A percentile compares a stretch with the other conserved stretches of the same genome.
phyloP scores from a whole-genome alignment of 441 rosid species.

The Euphorbia schlechtendalii region DNA sequence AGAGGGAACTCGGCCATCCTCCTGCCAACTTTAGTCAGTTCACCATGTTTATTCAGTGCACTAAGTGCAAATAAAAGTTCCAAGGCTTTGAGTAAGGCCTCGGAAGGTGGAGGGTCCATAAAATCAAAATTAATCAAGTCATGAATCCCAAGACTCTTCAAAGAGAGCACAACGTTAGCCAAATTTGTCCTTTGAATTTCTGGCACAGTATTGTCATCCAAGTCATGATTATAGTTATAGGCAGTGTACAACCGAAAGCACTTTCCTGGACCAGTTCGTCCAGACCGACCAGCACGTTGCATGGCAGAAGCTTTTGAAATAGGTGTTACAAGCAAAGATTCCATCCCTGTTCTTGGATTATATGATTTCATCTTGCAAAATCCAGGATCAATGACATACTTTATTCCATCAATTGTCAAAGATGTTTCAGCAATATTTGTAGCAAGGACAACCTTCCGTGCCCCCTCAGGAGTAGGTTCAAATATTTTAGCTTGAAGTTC shows the following conservation, averaged over 20 bases:
- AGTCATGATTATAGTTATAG: slow-evolving; percentile 62
- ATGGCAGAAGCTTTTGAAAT: slow-evolving; percentile 98
- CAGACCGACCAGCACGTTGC: slow-evolving; percentile 96
- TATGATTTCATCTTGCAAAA: slow-evolving; percentile 94
- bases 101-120: slow-evolving; percentile 98
- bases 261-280: slow-evolving; percentile 94
- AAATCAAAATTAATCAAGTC: slow-evolving; percentile 90
- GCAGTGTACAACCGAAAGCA: slow-evolving; percentile 88
- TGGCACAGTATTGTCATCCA: slow-evolving; percentile 88
- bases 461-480: slow-evolving; percentile 94
- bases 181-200: slow-evolving; percentile 94
- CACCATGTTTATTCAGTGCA: slow-evolving; percentile 87
- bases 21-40: slow-evolving; percentile 86
- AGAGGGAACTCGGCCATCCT: slow-evolving; percentile 98
- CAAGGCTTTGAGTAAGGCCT: slow-evolving; percentile 84
- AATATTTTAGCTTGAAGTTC: slow-evolving; percentile 95
- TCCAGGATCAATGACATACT: slow-evolving; percentile 93
- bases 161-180: slow-evolving; percentile 82
- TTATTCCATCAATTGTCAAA: slow-evolving; percentile 92
- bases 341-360: slow-evolving; percentile 99
- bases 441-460: slow-evolving; percentile 90
- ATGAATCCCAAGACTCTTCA: slow-evolving; percentile 98
- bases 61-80: slow-evolving; percentile 85
- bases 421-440: slow-evolving; percentile 99
- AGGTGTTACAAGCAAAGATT: slow-evolving; percentile 82